These are phyloP conservation scores for Cryptococcus hybrid DNA, from an alignment of 1,284 basidiomycete species.

Conservation along the genomic window DNA sequence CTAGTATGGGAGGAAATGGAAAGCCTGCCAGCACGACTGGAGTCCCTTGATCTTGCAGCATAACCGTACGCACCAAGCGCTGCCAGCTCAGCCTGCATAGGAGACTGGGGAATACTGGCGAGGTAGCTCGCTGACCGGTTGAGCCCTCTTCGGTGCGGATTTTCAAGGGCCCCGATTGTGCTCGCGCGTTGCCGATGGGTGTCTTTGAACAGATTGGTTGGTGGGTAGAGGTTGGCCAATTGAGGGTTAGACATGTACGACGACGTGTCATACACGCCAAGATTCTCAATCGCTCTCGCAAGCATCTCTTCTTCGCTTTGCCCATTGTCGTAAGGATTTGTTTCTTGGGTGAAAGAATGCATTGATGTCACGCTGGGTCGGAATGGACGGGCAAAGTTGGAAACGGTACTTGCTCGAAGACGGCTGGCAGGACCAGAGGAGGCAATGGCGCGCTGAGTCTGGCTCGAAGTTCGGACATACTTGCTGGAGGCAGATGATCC, in stretches of 20 bases:
- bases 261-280: conserved; percentile 37
- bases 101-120: conserved; percentile 44
- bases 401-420: conserved; percentile 84
- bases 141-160: conserved; percentile 11
- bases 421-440: conserved; percentile 64
- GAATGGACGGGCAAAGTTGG: conserved; percentile 63
- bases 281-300: conserved; percentile 32
- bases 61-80: conserved; percentile 25
- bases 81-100: conserved; percentile 23
- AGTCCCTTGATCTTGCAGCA: conserved; percentile 32
- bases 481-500: conserved; percentile 62
- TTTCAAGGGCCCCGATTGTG: conserved; percentile 83
- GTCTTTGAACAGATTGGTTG: conserved; percentile 8
- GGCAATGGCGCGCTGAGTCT: conserved; percentile 81
- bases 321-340: conserved; percentile 66
- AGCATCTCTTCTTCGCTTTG: conserved; percentile 52
- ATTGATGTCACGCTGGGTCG: conserved; percentile 56
- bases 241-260: conserved; percentile 9
- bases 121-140: conserved; percentile 57
- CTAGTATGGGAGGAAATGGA: conserved; percentile 42
- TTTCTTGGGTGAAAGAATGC: conserved; percentile 63
- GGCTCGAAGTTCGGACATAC: conserved; percentile 79
- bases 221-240: conserved; percentile 14
- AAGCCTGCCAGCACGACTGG: conserved; percentile 29
- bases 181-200: conserved; percentile 72